Conservation (phyloP, 495 filamentous ascomycete genomes). For the Rhizodiscina lignyota region DNA sequence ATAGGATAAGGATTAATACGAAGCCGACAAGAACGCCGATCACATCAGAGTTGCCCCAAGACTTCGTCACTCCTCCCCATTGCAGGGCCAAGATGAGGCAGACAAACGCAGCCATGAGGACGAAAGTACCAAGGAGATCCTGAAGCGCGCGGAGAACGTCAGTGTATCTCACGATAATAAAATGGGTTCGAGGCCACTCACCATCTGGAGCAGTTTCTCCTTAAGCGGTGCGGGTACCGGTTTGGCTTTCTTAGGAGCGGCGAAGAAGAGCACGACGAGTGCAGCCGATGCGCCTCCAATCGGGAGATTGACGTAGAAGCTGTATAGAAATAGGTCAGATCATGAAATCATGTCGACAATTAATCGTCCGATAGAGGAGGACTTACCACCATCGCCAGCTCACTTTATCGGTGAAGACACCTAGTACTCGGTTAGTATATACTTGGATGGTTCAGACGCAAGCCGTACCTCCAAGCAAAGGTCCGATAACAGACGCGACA, state of each 20-base stretch:
- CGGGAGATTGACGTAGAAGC: constrained; percentile 39
- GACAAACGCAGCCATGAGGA: constrained; percentile 10
- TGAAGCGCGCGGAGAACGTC: too few relatives aligned
- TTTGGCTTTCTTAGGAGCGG: constrained; percentile 15
- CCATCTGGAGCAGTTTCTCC: constrained; percentile 15
- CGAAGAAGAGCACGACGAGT: constrained; percentile 25
- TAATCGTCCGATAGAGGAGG: background rate
- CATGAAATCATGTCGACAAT: background rate
- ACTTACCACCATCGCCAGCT: constrained; percentile 33
- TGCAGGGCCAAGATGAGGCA: constrained; percentile 14
- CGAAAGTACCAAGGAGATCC: constrained; percentile 10
- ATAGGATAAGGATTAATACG: constrained; percentile 5
- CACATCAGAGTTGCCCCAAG: constrained; percentile 20
- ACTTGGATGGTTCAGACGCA: too few relatives aligned
- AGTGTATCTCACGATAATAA: too few relatives aligned
- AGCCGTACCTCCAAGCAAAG: constrained; percentile 33
- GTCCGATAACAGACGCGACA: constrained; percentile 27
- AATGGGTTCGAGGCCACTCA: too few relatives aligned
- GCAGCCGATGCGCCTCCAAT: constrained; percentile 25
- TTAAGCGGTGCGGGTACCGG: constrained; percentile 14
- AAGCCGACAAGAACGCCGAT: constrained; percentile 31
- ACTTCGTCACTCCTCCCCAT: constrained; percentile 12
- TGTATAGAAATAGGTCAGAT: constrained; percentile 2
- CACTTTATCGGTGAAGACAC: constrained; percentile 25
- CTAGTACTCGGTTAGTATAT: too few relatives aligned